Conservation (phyloP, 2,329 filamentous ascomycete genomes). For the Calonectria leucothoes region DNA sequence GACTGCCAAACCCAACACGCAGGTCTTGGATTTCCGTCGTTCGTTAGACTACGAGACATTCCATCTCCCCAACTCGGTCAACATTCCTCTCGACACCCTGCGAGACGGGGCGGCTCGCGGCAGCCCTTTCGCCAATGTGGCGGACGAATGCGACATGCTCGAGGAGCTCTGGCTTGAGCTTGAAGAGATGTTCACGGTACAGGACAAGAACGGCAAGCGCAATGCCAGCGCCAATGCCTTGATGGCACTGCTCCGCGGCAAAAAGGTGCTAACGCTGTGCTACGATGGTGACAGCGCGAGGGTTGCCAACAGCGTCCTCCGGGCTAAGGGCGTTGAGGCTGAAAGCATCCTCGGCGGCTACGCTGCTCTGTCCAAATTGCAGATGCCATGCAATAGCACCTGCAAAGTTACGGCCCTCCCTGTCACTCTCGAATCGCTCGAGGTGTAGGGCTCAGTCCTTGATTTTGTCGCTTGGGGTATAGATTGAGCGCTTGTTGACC, state of each 20-base stretch:
- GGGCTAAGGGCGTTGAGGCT: slow-evolving; percentile 61
- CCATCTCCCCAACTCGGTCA: slow-evolving; percentile 59
- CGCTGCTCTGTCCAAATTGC: slow-evolving; percentile 39
- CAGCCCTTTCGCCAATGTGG: slow-evolving; percentile 54
- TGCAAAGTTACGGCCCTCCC: slow-evolving; percentile 37
- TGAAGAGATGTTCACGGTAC: slow-evolving; percentile 55
- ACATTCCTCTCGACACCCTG: slow-evolving; percentile 55
- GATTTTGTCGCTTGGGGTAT: neutral
- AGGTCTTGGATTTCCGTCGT: slow-evolving; percentile 58
- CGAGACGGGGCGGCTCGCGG: slow-evolving; percentile 42
- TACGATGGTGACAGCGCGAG: slow-evolving; percentile 66
- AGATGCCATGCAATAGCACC: slow-evolving; percentile 40
- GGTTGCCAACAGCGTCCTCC: slow-evolving; percentile 65
- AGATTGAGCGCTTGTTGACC: neutral
- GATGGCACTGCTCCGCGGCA: slow-evolving; percentile 45
- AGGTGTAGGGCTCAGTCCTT: slow-evolving; percentile 30
- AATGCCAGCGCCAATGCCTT: slow-evolving; percentile 43
- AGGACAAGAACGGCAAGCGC: slow-evolving; percentile 41
- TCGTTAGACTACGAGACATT: slow-evolving; percentile 54
- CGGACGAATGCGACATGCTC: slow-evolving; percentile 57
- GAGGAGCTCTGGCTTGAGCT: slow-evolving; percentile 61
- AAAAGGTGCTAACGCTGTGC: slow-evolving; percentile 60
- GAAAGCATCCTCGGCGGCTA: slow-evolving; percentile 59
- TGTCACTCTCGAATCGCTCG: slow-evolving; percentile 38
- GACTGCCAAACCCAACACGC: slow-evolving; percentile 43